Base-by-base conservation (phyloP, 148 eudicot genomes). In the Nyssa sinensis region DNA sequence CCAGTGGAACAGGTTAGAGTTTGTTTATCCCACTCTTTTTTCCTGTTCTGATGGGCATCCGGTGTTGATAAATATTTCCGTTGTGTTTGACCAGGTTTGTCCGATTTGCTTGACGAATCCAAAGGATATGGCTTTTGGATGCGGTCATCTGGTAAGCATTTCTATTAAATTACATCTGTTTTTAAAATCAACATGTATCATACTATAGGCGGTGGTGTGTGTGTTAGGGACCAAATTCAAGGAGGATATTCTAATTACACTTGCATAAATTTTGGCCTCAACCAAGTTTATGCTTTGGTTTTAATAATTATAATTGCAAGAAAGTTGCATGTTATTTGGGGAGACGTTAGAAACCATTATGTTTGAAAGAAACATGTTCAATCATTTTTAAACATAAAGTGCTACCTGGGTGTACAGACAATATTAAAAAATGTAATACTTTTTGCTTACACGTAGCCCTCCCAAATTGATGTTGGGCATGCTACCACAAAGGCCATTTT, bases 61-160 rank as follows among this genome's bases (percentile, higher is more conserved):
- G 28, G 61, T 24, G 31, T 27, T 72, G 13, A 62, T 27, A 28
- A 19, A 3, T 28, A 25, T 62, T 9, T 70, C 64, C 61, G 21
- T 72, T 72, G 32, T 69, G 53, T 74, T 74, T 71, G 49, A 77
- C 27, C 34, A 91, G 94, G 85, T 62, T 30, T 91, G 97, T 44
- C 97, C 97, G n/a, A 88, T 91, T 71, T 91, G 97, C 86, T 78
- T 89, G 80, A 86, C 89, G 37, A 89, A 86, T 67, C 85, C 85
- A 6, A 91, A 85, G 84, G 83, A 89, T 83, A 87, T 91, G 94
- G 93, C 97, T 75, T 91, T 91, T 77, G 94, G 89, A 51, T 91
- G 97, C 37, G 97, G 97, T 80, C 97, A 91, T 75, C 68, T 85
- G 90, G 97, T 91, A 84, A 84, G 89, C 75, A 58, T 64, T 53